Percentiles rank a stretch among this genome's conserved stretches.
These are phyloP conservation scores for Calocybe indica DNA, from an alignment of 768 basidiomycete genomes.

Conservation along the genomic window DNA sequence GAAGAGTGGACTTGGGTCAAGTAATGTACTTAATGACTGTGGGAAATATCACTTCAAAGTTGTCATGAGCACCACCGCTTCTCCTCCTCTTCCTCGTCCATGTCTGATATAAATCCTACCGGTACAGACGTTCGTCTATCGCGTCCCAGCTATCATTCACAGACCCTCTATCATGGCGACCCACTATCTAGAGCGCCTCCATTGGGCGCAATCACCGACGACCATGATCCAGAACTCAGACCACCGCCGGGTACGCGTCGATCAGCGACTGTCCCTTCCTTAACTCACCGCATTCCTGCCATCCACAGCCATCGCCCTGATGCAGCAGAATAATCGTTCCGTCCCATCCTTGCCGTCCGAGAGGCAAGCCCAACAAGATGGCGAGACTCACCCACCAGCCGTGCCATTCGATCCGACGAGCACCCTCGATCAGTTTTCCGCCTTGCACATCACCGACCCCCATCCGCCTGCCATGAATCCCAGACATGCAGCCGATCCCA, in stretches of 20 bases:
- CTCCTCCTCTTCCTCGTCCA: conserved; percentile 6
- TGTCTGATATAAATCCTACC: conserved; percentile 24
- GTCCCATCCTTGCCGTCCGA: conserved; percentile 39
- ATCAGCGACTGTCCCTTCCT: background rate
- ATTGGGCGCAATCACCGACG: conserved; percentile 11
- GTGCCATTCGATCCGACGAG: conserved; percentile 38
- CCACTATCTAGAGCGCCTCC: conserved; percentile 11
- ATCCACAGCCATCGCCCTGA: conserved; percentile 19
- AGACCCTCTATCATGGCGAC: conserved; percentile 8
- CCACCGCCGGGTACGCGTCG: conserved; percentile 14
- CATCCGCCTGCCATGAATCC: conserved; percentile 20
- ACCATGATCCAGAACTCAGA: conserved; percentile 11
- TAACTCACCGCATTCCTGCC: background rate
- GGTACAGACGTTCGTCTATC: conserved; percentile 19
- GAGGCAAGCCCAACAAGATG: conserved; percentile 25
- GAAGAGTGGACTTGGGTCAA: conserved; percentile 62
- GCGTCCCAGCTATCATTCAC: conserved; percentile 9
- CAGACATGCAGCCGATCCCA: conserved; percentile 30
- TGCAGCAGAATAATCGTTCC: conserved; percentile 42
- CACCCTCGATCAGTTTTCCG: conserved; percentile 45
- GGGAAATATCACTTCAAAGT: conserved; percentile 8
- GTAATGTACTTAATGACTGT: conserved; percentile 6
- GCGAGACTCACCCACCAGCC: conserved; percentile 19
- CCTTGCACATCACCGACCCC: conserved; percentile 46
- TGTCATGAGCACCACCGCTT: background rate